Evolutionary conservation across 2,329 filamentous ascomycete species (phyloP).

Genomic region (Leptographium radiaticola): DNA sequence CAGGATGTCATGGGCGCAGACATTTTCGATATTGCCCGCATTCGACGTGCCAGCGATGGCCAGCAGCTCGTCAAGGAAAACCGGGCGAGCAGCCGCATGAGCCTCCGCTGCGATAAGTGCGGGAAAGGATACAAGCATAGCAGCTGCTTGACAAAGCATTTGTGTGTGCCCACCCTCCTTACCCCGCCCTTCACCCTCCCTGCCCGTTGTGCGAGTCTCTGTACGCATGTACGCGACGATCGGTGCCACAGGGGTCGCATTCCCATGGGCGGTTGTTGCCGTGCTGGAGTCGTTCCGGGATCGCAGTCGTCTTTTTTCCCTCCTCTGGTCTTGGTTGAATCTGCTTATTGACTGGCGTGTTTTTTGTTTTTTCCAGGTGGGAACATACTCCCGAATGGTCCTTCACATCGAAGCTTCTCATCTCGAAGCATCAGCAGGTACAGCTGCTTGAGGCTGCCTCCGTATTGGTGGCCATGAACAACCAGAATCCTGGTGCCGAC

Average conservation of each 20-base stretch:
- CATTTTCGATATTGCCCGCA: slow-evolving; percentile 34
- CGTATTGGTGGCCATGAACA: slow-evolving; percentile 86
- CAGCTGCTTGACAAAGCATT: slow-evolving; percentile 99
- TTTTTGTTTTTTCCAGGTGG: slow-evolving; percentile 54
- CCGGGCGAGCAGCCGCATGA: slow-evolving; percentile 64
- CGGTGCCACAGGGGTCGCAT: background rate
- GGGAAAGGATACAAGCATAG: slow-evolving; percentile 99
- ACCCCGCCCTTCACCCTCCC: slow-evolving; percentile 31
- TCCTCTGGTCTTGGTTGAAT: background rate
- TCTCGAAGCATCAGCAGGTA: slow-evolving; percentile 98
- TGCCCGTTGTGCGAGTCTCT: background rate
- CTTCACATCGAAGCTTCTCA: slow-evolving; percentile 90
- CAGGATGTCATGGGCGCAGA: slow-evolving; percentile 27
- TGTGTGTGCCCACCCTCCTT: slow-evolving; percentile 62
- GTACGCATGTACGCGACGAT: slow-evolving; percentile 18
- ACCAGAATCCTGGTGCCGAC: slow-evolving; percentile 15
- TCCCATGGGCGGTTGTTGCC: background rate
- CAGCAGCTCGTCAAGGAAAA: slow-evolving; percentile 71
- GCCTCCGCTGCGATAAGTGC: slow-evolving; percentile 93
- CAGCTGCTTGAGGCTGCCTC: slow-evolving; percentile 93
- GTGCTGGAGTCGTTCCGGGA: background rate
- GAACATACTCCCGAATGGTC: slow-evolving; percentile 99
- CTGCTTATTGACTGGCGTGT: slow-evolving; percentile 23
- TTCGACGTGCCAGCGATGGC: slow-evolving; percentile 68
- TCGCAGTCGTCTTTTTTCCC: background rate